These are phyloP conservation scores for Entamoeba histolytica DNA, from an alignment of 208 protist genomes.

Conservation along the genomic window DNA sequence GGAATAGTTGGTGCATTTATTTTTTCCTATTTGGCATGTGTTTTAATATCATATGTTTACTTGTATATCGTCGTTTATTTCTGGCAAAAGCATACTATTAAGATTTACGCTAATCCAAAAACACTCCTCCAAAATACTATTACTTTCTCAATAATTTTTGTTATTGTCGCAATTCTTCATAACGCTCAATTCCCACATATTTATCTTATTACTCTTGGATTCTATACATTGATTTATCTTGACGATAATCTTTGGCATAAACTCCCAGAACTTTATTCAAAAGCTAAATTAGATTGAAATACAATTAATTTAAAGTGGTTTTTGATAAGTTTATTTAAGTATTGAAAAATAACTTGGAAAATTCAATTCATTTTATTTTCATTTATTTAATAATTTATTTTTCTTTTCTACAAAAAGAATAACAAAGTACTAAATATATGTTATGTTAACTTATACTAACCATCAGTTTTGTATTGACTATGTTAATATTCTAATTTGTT, in stretches of 20 bases:
- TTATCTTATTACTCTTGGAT: neutral
- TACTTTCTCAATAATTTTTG: neutral
- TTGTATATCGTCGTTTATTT: neutral
- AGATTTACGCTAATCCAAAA: neutral
- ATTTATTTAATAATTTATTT: no score
- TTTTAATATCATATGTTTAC: no score
- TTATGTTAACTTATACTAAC: no score
- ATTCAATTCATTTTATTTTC: no score
- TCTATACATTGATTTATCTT: neutral
- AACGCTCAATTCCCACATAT: neutral
- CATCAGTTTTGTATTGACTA: no score
- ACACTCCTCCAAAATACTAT: neutral
- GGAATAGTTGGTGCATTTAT: no score
- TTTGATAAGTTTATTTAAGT: no score
- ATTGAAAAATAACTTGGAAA: no score
- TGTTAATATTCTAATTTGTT: no score
- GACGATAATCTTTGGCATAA: neutral
- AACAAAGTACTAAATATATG: no score
- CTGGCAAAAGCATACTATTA: neutral
- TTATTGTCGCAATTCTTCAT: neutral
- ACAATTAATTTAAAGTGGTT: neutral
- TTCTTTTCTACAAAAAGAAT: no score
- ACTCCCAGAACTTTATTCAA: neutral
- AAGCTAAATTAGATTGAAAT: neutral
- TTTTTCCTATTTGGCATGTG: no score